phyloP scores from a whole-genome alignment of 1,284 basidiomycete genomes.

The Veloboletus limbatus region DNA sequence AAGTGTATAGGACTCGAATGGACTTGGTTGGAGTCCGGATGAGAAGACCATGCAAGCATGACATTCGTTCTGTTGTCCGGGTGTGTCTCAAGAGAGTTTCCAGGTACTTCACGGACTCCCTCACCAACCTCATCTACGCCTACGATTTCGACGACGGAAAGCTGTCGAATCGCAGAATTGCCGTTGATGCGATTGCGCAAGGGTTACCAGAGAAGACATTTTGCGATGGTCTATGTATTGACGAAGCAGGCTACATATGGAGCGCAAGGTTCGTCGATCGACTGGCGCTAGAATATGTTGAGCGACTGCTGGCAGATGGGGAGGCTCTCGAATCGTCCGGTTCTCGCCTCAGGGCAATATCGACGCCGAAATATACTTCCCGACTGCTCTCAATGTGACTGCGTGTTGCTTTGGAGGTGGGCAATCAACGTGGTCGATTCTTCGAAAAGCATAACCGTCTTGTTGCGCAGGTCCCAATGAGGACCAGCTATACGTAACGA shows the following conservation, averaged over 20 bases:
- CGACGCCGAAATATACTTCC: conserved; percentile 56
- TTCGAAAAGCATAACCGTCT: background rate
- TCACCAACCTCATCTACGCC: conserved; percentile 59
- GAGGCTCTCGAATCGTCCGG: conserved; percentile 56
- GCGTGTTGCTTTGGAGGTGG: conserved; percentile 68
- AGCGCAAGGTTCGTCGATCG: conserved; percentile 51
- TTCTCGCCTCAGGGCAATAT: conserved; percentile 50
- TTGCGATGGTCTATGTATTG: conserved; percentile 65
- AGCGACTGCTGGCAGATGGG: conserved; percentile 46
- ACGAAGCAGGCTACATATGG: conserved; percentile 64
- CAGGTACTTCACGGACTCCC: conserved; percentile 69
- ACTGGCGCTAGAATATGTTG: conserved; percentile 1
- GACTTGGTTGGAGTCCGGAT: conserved; percentile 26
- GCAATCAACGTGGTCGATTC: background rate
- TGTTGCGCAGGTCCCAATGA: conserved; percentile 48
- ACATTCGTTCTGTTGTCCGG: background rate
- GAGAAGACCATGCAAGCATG: conserved; percentile 23
- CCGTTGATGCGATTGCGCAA: conserved; percentile 53
- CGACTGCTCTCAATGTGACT: conserved; percentile 58
- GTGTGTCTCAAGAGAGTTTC: conserved; percentile 4
- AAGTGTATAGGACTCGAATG: conserved; percentile 20
- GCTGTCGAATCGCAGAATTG: conserved; percentile 52
- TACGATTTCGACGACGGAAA: conserved; percentile 61
- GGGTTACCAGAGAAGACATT: conserved; percentile 49
- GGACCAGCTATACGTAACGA: conserved; percentile 64